Evolutionary conservation across 179 eudicot genomes (phyloP).

Genomic region (Silene coronaria): DNA sequence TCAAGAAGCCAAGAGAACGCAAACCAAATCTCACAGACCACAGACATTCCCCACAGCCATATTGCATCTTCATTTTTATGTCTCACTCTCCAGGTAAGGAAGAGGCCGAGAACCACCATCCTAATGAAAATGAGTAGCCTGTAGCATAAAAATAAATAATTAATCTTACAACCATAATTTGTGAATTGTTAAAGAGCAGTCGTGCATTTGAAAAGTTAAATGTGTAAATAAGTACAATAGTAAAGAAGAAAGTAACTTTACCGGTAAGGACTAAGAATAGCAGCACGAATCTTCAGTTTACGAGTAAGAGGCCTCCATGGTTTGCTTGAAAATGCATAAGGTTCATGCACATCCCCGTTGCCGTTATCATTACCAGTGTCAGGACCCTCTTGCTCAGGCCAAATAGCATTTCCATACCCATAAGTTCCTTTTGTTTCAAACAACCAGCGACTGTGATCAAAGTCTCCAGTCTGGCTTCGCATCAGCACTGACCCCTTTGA

Average conservation of each 20-base stretch:
- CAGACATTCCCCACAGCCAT: conserved; percentile 94
- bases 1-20: conserved; percentile 94
- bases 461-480: conserved; percentile 85
- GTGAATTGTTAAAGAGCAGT: neutral
- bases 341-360: conserved; percentile 38
- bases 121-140: conserved; percentile 70
- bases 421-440: conserved; percentile 83
- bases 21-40: conserved; percentile 90
- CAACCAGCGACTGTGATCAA: conserved; percentile 82
- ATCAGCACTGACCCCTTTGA: conserved; percentile 55
- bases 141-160: conserved; percentile 8
- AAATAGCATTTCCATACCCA: conserved; percentile 88
- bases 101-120: conserved; percentile 62
- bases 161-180: conserved; percentile 5
- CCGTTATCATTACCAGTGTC: conserved; percentile 38
- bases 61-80: conserved; percentile 76
- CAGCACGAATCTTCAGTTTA: conserved; percentile 75
- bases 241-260: neutral
- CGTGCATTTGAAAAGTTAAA: neutral
- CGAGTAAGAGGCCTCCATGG: conserved; percentile 94
- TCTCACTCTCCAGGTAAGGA: conserved; percentile 66
- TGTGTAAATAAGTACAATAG: neutral
- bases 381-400: conserved; percentile 70
- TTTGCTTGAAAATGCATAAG: conserved; percentile 54
- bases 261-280: conserved; percentile 49